Percentiles rank a stretch among this genome's conserved stretches.
Conservation (phyloP, 2,329 filamentous ascomycete species). For the Capronia americana region DNA sequence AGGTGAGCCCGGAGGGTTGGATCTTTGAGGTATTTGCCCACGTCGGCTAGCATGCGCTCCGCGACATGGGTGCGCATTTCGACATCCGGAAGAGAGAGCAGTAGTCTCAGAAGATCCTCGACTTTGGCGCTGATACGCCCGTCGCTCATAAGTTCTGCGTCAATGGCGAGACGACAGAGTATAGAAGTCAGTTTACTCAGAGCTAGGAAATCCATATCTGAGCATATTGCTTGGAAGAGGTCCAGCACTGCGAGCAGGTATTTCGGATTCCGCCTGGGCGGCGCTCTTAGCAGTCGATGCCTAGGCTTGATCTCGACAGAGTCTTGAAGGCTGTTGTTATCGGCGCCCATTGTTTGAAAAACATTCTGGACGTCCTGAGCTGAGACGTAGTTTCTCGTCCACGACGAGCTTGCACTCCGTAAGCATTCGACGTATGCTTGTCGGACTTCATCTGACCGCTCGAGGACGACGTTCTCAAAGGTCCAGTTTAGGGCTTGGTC, state of each 20-base stretch:
- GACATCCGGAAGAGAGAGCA: slow-evolving; percentile 30
- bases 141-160: slow-evolving; percentile 35
- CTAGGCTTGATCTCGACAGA: slow-evolving; percentile 27
- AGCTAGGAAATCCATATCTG: slow-evolving; percentile 37
- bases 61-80: slow-evolving; percentile 29
- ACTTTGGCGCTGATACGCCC: slow-evolving; percentile 27
- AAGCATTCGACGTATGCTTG: slow-evolving; percentile 66
- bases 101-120: slow-evolving; percentile 30
- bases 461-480: slow-evolving; percentile 47
- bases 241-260: slow-evolving; percentile 34
- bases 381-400: slow-evolving; percentile 36
- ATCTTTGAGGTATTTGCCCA: slow-evolving; percentile 44
- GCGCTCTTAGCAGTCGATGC: slow-evolving; percentile 22
- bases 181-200: slow-evolving; percentile 37
- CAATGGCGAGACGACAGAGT: slow-evolving; percentile 35
- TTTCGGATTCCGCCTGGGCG: slow-evolving; percentile 25
- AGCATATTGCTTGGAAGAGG: slow-evolving; percentile 30
- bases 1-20: slow-evolving; percentile 49
- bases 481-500: slow-evolving; percentile 73
- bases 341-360: slow-evolving; percentile 35
- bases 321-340: slow-evolving; percentile 30
- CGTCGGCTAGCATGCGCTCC: slow-evolving; percentile 34
- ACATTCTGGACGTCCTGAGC: slow-evolving; percentile 31
- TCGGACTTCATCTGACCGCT: slow-evolving; percentile 63
- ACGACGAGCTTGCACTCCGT: slow-evolving; percentile 50